These are phyloP conservation scores for Talaromyces liani DNA, from an alignment of 495 filamentous ascomycete genomes.

Conservation along the genomic window DNA sequence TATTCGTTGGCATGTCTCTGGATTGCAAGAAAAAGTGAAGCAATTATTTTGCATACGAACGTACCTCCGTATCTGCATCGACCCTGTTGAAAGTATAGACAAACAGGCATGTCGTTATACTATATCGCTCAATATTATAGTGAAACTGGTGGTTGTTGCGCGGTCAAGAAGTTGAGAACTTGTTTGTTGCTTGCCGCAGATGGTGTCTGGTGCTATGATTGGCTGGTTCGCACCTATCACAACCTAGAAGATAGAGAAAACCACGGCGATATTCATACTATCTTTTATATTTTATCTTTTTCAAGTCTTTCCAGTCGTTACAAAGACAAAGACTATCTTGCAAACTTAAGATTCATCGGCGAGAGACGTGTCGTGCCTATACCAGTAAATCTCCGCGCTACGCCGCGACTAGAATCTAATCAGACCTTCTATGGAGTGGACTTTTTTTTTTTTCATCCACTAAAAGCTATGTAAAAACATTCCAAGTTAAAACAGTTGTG, in stretches of 20 bases:
- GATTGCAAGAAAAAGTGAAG: not conserved
- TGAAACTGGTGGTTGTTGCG: not conserved
- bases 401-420: not conserved
- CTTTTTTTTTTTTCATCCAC: not conserved
- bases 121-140: not conserved
- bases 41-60: slow-evolving; percentile 1
- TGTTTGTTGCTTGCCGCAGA: not conserved
- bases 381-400: not conserved
- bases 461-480: not conserved
- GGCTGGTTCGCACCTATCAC: not conserved
- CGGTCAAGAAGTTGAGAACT: not conserved
- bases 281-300: not conserved
- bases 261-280: not conserved
- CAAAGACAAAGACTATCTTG: not conserved
- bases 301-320: not conserved
- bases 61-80: slow-evolving; percentile 62
- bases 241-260: not conserved
- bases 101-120: slow-evolving; percentile 47
- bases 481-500: not conserved
- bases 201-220: not conserved
- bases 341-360: not conserved
- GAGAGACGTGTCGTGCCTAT: not conserved
- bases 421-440: not conserved
- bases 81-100: slow-evolving; percentile 65
- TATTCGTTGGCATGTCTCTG: not conserved